Percentiles rank a stretch among this genome's conserved stretches.
Evolutionary conservation across 177 flowering plant genomes (phyloP).

Genomic region (Vitis hybrid): DNA sequence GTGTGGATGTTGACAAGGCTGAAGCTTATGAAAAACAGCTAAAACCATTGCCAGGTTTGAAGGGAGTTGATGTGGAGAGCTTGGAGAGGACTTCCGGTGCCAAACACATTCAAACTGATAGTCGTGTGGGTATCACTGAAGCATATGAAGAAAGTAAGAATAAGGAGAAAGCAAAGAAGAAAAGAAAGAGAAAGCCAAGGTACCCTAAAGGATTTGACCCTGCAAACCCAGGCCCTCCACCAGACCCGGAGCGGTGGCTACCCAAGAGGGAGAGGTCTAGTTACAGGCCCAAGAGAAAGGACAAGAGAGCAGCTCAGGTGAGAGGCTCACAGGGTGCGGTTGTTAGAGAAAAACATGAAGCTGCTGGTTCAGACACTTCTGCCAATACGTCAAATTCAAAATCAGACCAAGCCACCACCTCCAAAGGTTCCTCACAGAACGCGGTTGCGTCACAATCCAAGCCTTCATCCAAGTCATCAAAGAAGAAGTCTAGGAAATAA

Average conservation of each 20-base stretch:
- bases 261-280: conserved; percentile 93
- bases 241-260: conserved; percentile 97
- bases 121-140: conserved; percentile 27
- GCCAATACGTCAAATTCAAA: conserved; percentile 34
- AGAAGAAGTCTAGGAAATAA: conserved; percentile 78
- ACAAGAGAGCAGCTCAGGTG: conserved; percentile 90
- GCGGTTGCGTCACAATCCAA: conserved; percentile 43
- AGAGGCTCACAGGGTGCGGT: conserved; percentile 97
- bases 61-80: conserved; percentile 63
- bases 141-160: conserved; percentile 52
- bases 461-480: conserved; percentile 64
- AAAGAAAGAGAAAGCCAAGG: conserved; percentile 95
- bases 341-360: conserved; percentile 71
- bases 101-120: conserved; percentile 44
- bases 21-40: conserved; percentile 79
- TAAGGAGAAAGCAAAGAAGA: conserved; percentile 76
- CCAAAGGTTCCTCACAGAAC: conserved; percentile 46
- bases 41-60: conserved; percentile 70
- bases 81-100: conserved; percentile 94
- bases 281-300: conserved; percentile 92
- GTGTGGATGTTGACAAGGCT: conserved; percentile 72
- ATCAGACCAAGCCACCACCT: conserved; percentile 43
- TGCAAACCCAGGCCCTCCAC: conserved; percentile 94
- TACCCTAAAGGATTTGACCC: conserved; percentile 97
- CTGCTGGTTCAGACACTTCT: conserved; percentile 24